A percentile compares a stretch with the other conserved stretches of the same genome.
Conservation (phyloP, 2,329 filamentous ascomycete genomes). For the Venturia oleaginea region DNA sequence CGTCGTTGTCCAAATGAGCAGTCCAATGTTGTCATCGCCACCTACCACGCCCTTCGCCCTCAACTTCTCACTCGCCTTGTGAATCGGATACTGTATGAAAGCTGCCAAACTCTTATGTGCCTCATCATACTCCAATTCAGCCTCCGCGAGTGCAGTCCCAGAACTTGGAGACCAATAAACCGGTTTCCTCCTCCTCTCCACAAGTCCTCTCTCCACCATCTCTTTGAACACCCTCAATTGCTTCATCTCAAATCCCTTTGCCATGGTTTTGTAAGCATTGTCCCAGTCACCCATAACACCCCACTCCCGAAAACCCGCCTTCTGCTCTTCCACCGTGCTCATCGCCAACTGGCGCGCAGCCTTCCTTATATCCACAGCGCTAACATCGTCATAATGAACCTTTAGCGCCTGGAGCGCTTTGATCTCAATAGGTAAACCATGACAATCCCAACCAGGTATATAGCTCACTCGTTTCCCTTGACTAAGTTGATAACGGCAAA, state of each 20-base stretch:
- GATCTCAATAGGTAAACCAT: conserved; percentile 92
- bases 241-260: conserved; percentile 60
- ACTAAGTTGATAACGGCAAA: conserved; percentile 70
- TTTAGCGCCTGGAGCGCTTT: conserved; percentile 65
- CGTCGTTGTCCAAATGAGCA: conserved; percentile 97
- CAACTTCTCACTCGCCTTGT: conserved; percentile 37
- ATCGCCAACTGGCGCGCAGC: conserved; percentile 57
- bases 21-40: conserved; percentile 49
- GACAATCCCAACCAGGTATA: conserved; percentile 93
- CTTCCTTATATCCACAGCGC: conserved; percentile 49
- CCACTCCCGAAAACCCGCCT: conserved; percentile 62
- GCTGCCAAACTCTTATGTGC: conserved; percentile 62
- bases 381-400: conserved; percentile 28
- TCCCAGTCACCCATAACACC: conserved; percentile 78
- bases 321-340: conserved; percentile 62
- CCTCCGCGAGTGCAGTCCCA: conserved; percentile 69
- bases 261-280: conserved; percentile 69
- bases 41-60: conserved; percentile 26
- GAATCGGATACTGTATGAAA: conserved; percentile 71
- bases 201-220: conserved; percentile 56
- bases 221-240: conserved; percentile 68
- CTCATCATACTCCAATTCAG: conserved; percentile 76
- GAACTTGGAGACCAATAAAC: conserved; percentile 83
- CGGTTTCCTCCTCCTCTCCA: conserved; percentile 71
- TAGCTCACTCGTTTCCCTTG: conserved; percentile 71